Conservation (phyloP, 768 basidiomycete genomes). For the Auriculariales sp. region DNA sequence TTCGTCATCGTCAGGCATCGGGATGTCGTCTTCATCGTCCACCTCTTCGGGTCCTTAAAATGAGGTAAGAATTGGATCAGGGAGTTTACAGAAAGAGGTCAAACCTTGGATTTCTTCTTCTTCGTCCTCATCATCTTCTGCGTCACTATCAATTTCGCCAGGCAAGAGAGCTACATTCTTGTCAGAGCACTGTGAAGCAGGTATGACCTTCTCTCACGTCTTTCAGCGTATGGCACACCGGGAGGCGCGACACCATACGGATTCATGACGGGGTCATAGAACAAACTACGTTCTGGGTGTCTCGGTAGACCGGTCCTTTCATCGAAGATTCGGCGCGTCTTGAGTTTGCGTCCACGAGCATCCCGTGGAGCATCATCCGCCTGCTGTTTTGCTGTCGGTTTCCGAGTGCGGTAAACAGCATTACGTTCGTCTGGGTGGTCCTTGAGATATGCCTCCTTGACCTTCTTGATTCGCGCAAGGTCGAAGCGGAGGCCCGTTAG, state of each 20-base stretch:
- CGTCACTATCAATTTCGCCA: slow-evolving; percentile 28
- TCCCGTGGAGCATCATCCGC: slow-evolving; percentile 24
- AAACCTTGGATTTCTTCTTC: slow-evolving; percentile 11
- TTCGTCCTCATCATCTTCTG: slow-evolving; percentile 34
- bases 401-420: slow-evolving; percentile 54
- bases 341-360: slow-evolving; percentile 23
- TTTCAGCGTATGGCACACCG: slow-evolving; percentile 89
- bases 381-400: slow-evolving; percentile 14
- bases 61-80: slow-evolving; percentile 44
- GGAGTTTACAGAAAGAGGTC: slow-evolving; percentile 5
- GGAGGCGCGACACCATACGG: slow-evolving; percentile 88
- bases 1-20: slow-evolving; percentile 15
- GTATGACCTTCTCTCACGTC: slow-evolving; percentile 40
- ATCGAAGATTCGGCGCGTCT: slow-evolving; percentile 52
- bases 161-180: neutral
- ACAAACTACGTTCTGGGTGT: slow-evolving; percentile 84
- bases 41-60: slow-evolving; percentile 22
- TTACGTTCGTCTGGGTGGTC: slow-evolving; percentile 88
- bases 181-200: neutral
- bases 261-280: slow-evolving; percentile 89
- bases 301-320: slow-evolving; percentile 73
- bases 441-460: slow-evolving; percentile 82
- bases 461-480: slow-evolving; percentile 62
- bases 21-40: slow-evolving; percentile 15
- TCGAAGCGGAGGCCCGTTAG: slow-evolving; percentile 63